Evolutionary conservation across 1,139 yeast genomes (phyloP), one percentile per base, ranked within the genome.

Genomic region (Lodderomyces theae): DNA sequence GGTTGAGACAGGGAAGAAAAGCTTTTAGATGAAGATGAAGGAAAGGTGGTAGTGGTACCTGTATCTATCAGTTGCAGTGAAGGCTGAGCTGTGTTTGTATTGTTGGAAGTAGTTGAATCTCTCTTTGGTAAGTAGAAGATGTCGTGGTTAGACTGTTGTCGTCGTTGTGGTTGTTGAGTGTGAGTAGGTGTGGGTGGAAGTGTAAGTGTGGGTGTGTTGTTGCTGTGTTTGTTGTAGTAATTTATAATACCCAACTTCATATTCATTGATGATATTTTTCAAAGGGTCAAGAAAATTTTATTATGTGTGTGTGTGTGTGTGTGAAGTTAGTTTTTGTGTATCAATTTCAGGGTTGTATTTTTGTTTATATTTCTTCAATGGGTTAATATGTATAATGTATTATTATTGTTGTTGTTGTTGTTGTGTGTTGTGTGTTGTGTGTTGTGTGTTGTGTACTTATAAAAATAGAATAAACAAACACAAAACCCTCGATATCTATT

Each of bases 21-120:
- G 9, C 18, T 28, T 10, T 13, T 15, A 15, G 31, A n/a, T 15
- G 35, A 18, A 5, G 39, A 25, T 25, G 43, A 10, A 17, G 37
- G 10, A 17, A 37, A 12, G 18, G 41, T 25, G 11, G 25, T 21
- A 12, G 19, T 29, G n/a, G 37, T 15, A 13, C 29, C 21, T 10
- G 31, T 31, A 29, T 19, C 34, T 19, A 29, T 15, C 23, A 24
- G 25, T 33, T 32, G n/a, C 5, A 35, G 18, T 17, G 13, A 24
- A 19, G 31, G 19, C 19, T n/a, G 13, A 26, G 32, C 26, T n/a
- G 30, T 15, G 9, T 37, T 17, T 11, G 24, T 31, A 16, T 15
- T 34, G 30, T 10, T 34, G 22, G 28, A 4, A 12, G 36, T 15
- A 4, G 37, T 16, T 9, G 37, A 11, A 24, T 12, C 25, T 32